Percentiles rank a stretch among this genome's conserved stretches.
Evolutionary conservation across 805 yeast species (phyloP).

Genomic region (Cephaloascus fragrans): DNA sequence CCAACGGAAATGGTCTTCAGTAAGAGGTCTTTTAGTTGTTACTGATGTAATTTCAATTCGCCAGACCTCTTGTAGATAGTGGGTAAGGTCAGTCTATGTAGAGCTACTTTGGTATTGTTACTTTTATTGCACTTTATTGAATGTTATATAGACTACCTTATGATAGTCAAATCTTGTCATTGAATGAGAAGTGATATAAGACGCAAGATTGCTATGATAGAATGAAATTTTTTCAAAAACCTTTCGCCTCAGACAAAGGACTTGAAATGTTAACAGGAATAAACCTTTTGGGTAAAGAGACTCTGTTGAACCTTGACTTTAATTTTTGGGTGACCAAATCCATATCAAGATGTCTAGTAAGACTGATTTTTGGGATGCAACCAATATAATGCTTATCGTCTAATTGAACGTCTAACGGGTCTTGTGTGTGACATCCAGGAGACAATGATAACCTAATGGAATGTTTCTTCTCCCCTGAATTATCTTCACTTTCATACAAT

Average conservation of each 20-base stretch:
- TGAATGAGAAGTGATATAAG: background rate
- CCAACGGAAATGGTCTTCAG: too few species aligned
- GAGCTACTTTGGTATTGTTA: too few species aligned
- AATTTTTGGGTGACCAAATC: conserved; percentile 78
- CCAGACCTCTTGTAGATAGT: too few species aligned
- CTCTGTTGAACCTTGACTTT: conserved; percentile 75
- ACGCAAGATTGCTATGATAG: background rate
- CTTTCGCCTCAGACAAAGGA: conserved; percentile 29
- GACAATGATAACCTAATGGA: conserved; percentile 86
- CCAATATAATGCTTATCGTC: conserved; percentile 96
- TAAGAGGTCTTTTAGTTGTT: too few species aligned
- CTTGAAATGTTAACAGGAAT: conserved; percentile 84
- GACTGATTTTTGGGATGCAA: conserved; percentile 82
- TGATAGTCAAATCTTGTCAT: too few species aligned
- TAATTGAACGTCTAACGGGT: conserved; percentile 92
- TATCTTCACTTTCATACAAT: conserved; percentile 71
- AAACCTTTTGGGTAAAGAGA: conserved; percentile 81
- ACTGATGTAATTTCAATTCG: too few species aligned
- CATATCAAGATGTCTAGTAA: conserved; percentile 90
- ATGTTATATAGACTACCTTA: too few species aligned
- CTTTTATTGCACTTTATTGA: too few species aligned
- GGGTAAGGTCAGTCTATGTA: too few species aligned
- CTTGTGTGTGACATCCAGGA: conserved; percentile 98
- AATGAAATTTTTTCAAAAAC: conserved; percentile 2
- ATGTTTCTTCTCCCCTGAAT: conserved; percentile 67